Evolutionary conservation across 768 basidiomycete genomes (phyloP), one percentile per base, ranked within the genome.

Genomic region (Tulasnella sp.): DNA sequence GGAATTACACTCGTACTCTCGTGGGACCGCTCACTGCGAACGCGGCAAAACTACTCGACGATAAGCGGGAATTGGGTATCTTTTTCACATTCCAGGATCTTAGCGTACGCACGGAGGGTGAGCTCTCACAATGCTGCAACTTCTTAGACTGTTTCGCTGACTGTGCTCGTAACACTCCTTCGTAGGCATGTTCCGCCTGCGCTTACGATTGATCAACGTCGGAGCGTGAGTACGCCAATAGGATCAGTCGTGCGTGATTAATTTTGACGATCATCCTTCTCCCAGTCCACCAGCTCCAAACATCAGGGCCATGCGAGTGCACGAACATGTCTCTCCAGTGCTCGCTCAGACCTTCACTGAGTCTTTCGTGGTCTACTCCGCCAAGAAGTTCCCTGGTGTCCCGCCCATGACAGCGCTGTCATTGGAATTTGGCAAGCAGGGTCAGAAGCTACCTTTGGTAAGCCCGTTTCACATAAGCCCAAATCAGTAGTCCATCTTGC

Each of bases 71-170:
- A 62, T 78, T 80, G 52, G 93, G 92, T 5, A 85, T 96, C 63
- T 97, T 91, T 71, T 97, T 96, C 74, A 82, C 96, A 62, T 91
- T 93, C 73, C 91, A 92, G 69, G 93, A 96, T 72, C 73, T 97
- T 53, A 92, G 89, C 48, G 87, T 97, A 49, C 80, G 93, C 59
- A 93, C 89, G 19, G 93, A 97, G 79, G 89, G 88, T 85, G 70
- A 67, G 48, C 34, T 21, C 54, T 17, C 17, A n/a, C n/a, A n/a
- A n/a, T n/a, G n/a, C n/a, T n/a, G n/a, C n/a, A n/a, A n/a, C 24
- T 30, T 10, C 41, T 15, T 30, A 2, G 7, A 19, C 15, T 41
- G 4, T 29, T 2, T 41, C 5, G 38, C 12, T 29, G 21, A 8
- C 34, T 17, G 15, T 7, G 7, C 9, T 9, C 50, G 54, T 54